Evolutionary conservation across 768 basidiomycete genomes (phyloP), one percentile per base, ranked within the genome.

Genomic region (Omphalotus guepiniiformis): DNA sequence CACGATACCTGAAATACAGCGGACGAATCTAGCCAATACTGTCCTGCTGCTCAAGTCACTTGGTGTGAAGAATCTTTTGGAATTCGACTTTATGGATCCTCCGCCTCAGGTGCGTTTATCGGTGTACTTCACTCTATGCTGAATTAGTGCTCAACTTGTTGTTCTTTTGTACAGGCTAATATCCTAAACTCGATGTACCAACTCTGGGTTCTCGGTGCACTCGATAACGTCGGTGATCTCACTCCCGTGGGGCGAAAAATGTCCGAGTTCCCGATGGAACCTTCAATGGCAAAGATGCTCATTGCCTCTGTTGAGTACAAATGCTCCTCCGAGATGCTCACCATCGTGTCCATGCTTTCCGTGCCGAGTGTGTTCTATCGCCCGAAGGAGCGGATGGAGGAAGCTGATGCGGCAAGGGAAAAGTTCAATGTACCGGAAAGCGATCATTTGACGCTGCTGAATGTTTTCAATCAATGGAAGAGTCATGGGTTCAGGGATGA

Each of bases 81-180:
- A 99, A 66, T 99, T 98, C 60, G 95, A 98, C 67, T 99, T 99
- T 62, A 98, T 99, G 96, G 96, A 99, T 63, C 96, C 96, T n/a
- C 96, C 96, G 18, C 96, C 96, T n/a, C 93, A 95, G 77, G 90
- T 85, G 56, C 46, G 64, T 54, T 39, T 16, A n/a, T n/a, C n/a
- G n/a, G n/a, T n/a, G n/a, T n/a, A n/a, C n/a, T n/a, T n/a, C n/a
- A n/a, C n/a, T n/a, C n/a, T n/a, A n/a, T n/a, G n/a, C n/a, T n/a
- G n/a, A n/a, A n/a, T n/a, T n/a, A n/a, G n/a, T n/a, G n/a, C n/a
- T 39, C 25, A 39, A 22, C 9, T 34, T 13, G 25, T 30, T 30
- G 13, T 16, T 5, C 29, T 26, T 1, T 2, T 21, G 6, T 29
- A 12, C 53, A 93, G 85, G 90, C 91, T 44, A 97, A 97, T 62